Evolutionary conservation across 768 basidiomycete genomes (phyloP), one percentile per base, ranked within the genome.

Genomic region (Nidula microcarpa): DNA sequence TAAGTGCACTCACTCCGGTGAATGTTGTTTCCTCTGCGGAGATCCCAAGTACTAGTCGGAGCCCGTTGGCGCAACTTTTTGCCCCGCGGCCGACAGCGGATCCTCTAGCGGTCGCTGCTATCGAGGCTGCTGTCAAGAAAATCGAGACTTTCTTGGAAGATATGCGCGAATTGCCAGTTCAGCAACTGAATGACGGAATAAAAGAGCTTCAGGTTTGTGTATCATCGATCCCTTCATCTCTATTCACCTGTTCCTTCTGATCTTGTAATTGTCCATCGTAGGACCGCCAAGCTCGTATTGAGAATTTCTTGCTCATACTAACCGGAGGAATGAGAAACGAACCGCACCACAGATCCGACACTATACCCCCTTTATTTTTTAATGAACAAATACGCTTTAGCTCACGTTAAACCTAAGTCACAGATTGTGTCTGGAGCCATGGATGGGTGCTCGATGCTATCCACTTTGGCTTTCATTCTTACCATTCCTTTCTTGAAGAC

Each of bases 211-310:
- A 89, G 78, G 88, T 87, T 44, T 47, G 75, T 67, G 43, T 49
- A 14, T 18, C 36, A 49, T 35, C 16, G 5, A 10, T 33, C 44
- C 34, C 8, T 46, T 47, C 47, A 13, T 13, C 45, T 46, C 23
- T 50, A 54, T 18, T 53, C 37, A 44, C 39, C 43, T 41, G 16
- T 46, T 36, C 17, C 45, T 47, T 18, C 37, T 44, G 5, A n/a
- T n/a, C n/a, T n/a, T n/a, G n/a, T n/a, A n/a, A n/a, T n/a, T n/a
- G n/a, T n/a, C n/a, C n/a, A 36, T 44, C 55, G 32, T 56, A 86
- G 83, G 82, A 89, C 53, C 85, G 87, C 45, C 89, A 91, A 70
- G 82, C 84, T 14, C 79, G 89, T 36, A 92, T 92, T 56, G 89
- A 92, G 66, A 80, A 79, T 49, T 69, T 92, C 43, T 59, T 92